phyloP scores from a whole-genome alignment of 495 filamentous ascomycete species.

The Penicillium crystallinum region DNA sequence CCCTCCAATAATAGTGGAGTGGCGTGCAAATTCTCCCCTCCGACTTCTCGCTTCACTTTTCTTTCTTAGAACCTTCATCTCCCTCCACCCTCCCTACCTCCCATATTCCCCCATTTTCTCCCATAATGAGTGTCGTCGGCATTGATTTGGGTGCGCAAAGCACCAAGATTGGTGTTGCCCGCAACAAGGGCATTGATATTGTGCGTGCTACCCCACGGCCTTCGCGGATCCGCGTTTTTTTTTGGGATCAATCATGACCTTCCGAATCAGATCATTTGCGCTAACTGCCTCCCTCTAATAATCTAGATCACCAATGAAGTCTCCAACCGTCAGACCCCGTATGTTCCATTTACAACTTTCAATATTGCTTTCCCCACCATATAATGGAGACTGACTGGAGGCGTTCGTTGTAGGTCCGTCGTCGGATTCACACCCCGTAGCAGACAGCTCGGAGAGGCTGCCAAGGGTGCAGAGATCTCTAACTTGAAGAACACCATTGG shows the following conservation, averaged over 20 bases:
- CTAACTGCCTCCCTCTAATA: constrained; percentile 21
- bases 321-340: constrained; percentile 97
- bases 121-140: constrained; percentile 72
- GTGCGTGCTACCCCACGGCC: constrained; percentile 56
- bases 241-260: background rate
- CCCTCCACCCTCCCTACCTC: constrained; percentile 11
- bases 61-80: constrained; percentile 18
- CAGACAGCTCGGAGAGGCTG: constrained; percentile 87
- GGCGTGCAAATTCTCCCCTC: constrained; percentile 44
- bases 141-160: constrained; percentile 96
- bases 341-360: constrained; percentile 40
- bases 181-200: constrained; percentile 98
- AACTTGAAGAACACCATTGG: constrained; percentile 98
- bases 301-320: constrained; percentile 95
- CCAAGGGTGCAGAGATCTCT: constrained; percentile 98
- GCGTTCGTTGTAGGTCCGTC: constrained; percentile 58
- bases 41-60: constrained; percentile 23
- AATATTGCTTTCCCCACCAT: constrained; percentile 1
- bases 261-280: constrained; percentile 4
- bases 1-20: constrained; percentile 28
- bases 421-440: constrained; percentile 92
- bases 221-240: background rate
- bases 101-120: constrained; percentile 15
- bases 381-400: constrained; percentile 29
- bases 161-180: constrained; percentile 93